Evolutionary conservation across 108 stramenopile species (phyloP).

Genomic region (Conticribra guillardii): DNA sequence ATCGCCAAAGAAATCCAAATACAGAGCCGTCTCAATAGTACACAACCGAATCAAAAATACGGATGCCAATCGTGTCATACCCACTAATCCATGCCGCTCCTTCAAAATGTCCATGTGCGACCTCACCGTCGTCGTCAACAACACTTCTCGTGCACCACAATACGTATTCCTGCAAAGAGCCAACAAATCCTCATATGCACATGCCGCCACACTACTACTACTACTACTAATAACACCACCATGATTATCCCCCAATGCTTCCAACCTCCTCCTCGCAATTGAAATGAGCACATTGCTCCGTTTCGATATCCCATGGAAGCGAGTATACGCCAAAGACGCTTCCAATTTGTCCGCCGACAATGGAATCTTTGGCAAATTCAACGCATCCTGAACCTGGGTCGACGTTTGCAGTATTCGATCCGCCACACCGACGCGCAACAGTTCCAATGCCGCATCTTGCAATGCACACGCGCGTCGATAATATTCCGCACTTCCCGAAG

Average conservation of each 20-base stretch:
- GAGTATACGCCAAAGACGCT: slow-evolving; percentile 83
- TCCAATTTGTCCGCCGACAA: slow-evolving; percentile 85
- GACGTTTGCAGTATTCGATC: slow-evolving; percentile 80
- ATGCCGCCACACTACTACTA: slow-evolving; percentile 33
- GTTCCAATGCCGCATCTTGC: slow-evolving; percentile 82
- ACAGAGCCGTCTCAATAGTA: slow-evolving; percentile 83
- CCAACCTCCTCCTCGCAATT: slow-evolving; percentile 69
- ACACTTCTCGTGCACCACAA: slow-evolving; percentile 62
- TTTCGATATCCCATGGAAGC: slow-evolving; percentile 88
- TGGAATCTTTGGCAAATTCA: slow-evolving; percentile 64
- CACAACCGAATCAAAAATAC: slow-evolving; percentile 90
- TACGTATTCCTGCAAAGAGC: slow-evolving; percentile 80
- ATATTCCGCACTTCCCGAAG: slow-evolving; percentile 77
- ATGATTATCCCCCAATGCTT: slow-evolving; percentile 44
- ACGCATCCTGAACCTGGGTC: slow-evolving; percentile 61
- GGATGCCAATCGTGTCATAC: slow-evolving; percentile 86
- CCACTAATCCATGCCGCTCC: slow-evolving; percentile 83
- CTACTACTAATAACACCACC: no score
- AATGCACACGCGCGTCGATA: slow-evolving; percentile 78
- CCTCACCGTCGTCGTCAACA: slow-evolving; percentile 70
- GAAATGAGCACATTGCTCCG: slow-evolving; percentile 72
- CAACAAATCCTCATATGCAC: slow-evolving; percentile 73
- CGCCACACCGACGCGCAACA: slow-evolving; percentile 82
- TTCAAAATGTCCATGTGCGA: slow-evolving; percentile 86
- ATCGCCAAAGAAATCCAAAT: slow-evolving; percentile 88